Evolutionary conservation across 2,329 filamentous ascomycete species (phyloP).

Genomic region (Talaromyces atroroseus): DNA sequence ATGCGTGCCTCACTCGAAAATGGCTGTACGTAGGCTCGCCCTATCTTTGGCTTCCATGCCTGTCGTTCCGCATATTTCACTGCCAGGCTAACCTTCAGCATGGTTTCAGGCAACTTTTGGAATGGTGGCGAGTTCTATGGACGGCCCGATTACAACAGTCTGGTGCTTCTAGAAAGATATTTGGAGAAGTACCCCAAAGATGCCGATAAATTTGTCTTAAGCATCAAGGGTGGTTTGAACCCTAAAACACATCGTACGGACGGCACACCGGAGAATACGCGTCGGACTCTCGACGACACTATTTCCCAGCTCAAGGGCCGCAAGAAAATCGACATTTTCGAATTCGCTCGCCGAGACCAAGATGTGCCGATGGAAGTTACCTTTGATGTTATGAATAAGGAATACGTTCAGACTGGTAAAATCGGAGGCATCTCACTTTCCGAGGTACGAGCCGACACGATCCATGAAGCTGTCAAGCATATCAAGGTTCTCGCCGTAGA

Average conservation of each 20-base stretch:
- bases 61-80: background rate
- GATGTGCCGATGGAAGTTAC: slow-evolving; percentile 46
- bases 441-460: slow-evolving; percentile 40
- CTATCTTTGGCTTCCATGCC: background rate
- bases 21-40: background rate
- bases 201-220: slow-evolving; percentile 55
- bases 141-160: slow-evolving; percentile 50
- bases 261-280: slow-evolving; percentile 51
- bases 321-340: slow-evolving; percentile 54
- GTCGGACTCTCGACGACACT: slow-evolving; percentile 54
- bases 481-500: slow-evolving; percentile 3
- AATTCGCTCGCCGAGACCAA: slow-evolving; percentile 53
- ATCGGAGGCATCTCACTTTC: slow-evolving; percentile 41
- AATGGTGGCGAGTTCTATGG: slow-evolving; percentile 45
- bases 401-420: slow-evolving; percentile 39
- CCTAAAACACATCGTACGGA: slow-evolving; percentile 34
- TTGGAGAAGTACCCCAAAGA: slow-evolving; percentile 60
- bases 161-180: slow-evolving; percentile 57
- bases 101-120: background rate
- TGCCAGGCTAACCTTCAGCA: background rate
- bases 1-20: slow-evolving; percentile 5
- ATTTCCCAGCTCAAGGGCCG: slow-evolving; percentile 38
- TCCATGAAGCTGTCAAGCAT: slow-evolving; percentile 22
- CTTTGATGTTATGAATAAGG: slow-evolving; percentile 28
- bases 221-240: slow-evolving; percentile 54